These are phyloP conservation scores for Fragilaria radians DNA, from an alignment of 108 stramenopile genomes.

Conservation along the genomic window DNA sequence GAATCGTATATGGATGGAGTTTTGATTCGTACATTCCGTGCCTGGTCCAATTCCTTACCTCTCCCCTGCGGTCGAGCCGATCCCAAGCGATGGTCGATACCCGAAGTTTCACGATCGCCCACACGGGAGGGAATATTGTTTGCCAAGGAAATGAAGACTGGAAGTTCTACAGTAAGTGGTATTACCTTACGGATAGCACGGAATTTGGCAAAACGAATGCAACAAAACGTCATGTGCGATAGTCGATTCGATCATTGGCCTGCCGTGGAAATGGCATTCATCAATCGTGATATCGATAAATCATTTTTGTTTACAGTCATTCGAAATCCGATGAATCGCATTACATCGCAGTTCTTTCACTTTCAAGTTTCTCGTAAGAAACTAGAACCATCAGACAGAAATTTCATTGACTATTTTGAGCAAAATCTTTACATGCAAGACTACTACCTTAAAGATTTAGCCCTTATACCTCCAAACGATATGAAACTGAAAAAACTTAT, in stretches of 20 bases:
- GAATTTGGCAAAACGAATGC: conserved; percentile 17
- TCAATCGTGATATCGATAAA: conserved; percentile 2
- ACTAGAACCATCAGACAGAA: conserved; percentile 19
- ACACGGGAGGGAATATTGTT: conserved; percentile 19
- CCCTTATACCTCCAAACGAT: neutral
- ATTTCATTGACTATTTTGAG: neutral
- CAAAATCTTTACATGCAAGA: conserved; percentile 4
- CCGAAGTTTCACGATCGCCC: neutral
- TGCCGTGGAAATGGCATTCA: neutral
- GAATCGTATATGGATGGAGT: neutral
- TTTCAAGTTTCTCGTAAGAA: conserved; percentile 28
- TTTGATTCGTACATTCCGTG: neutral
- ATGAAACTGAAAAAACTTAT: neutral
- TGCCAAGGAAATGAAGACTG: conserved; percentile 24
- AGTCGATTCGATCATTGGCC: neutral
- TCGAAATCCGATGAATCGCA: conserved; percentile 34
- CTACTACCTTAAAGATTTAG: conserved; percentile 8
- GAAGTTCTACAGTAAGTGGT: conserved; percentile 19
- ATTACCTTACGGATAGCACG: conserved; percentile 30
- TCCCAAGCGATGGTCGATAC: neutral
- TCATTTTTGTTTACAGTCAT: conserved; percentile 34
- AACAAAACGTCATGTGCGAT: neutral
- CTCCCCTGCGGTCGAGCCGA: neutral
- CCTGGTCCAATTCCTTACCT: neutral
- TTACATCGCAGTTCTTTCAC: conserved; percentile 34